Evolutionary conservation across 257 asterid species (phyloP).

Genomic region (Voacanga thouarsii): DNA sequence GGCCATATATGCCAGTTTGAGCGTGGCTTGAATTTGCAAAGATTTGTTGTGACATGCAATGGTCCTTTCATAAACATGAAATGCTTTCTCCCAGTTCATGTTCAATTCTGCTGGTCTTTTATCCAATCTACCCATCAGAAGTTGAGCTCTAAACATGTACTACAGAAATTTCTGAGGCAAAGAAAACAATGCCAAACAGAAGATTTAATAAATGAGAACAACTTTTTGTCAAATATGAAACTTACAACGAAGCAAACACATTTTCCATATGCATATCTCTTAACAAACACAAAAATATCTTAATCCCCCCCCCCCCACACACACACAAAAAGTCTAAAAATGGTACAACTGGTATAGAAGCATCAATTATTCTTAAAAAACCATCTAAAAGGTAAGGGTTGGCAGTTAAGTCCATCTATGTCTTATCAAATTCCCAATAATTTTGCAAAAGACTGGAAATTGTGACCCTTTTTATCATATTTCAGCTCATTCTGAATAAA

Average conservation of each 20-base stretch:
- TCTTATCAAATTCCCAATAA: neutral
- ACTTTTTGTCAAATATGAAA: neutral
- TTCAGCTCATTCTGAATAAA: neutral
- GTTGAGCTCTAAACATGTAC: neutral
- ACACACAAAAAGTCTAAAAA: neutral
- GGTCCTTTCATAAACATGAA: slow-evolving; percentile 32
- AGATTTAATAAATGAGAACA: neutral
- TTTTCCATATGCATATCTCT: neutral
- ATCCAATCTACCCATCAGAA: slow-evolving; percentile 28
- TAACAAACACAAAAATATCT: neutral
- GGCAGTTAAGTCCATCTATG: neutral
- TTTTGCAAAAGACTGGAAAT: neutral
- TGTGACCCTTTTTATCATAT: neutral
- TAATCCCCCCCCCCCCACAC: neutral
- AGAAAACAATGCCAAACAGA: neutral
- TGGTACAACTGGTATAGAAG: neutral
- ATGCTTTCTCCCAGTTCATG: slow-evolving; percentile 46
- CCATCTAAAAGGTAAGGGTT: neutral
- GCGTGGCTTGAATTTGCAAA: slow-evolving; percentile 36
- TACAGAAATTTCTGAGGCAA: neutral
- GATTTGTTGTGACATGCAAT: slow-evolving; percentile 34
- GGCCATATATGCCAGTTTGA: slow-evolving; percentile 43
- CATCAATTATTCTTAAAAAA: neutral
- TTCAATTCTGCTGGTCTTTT: slow-evolving; percentile 23
- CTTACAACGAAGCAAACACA: neutral